These are phyloP conservation scores for Penicillium roqueforti DNA, from an alignment of 495 filamentous ascomycete species.

Conservation along the genomic window DNA sequence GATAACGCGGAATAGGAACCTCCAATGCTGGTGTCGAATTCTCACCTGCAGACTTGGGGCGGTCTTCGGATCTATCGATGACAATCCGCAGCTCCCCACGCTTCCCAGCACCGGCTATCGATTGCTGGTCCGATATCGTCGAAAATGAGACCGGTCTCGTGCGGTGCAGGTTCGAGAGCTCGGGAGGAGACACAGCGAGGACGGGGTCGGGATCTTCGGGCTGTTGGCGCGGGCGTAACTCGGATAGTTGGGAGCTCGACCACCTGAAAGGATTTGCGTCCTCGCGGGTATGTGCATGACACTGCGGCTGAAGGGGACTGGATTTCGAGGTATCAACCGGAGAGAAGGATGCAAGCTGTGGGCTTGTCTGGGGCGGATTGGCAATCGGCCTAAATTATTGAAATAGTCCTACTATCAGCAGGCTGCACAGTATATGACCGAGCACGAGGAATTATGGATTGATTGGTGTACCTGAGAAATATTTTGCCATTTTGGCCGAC, in stretches of 20 bases:
- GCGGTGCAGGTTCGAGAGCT: conserved; percentile 30
- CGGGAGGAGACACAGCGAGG: conserved; percentile 24
- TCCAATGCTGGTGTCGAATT: conserved; percentile 55
- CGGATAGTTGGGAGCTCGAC: conserved; percentile 48
- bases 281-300: conserved; percentile 18
- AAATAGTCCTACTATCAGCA: conserved; percentile 21
- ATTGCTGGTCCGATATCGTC: conserved; percentile 51
- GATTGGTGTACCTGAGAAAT: conserved; percentile 74
- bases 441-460: conserved; percentile 16
- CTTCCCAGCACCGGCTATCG: conserved; percentile 28
- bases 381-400: conserved; percentile 44
- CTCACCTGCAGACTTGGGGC: conserved; percentile 66
- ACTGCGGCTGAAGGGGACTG: conserved; percentile 28
- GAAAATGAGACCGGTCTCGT: conserved; percentile 62
- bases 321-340: conserved; percentile 34
- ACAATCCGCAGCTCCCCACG: conserved; percentile 73
- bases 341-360: conserved; percentile 28
- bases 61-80: conserved; percentile 69
- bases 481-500: conserved; percentile 91
- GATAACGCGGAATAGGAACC: conserved; percentile 81
- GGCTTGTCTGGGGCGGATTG: conserved; percentile 35
- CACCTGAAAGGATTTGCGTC: conserved; percentile 38
- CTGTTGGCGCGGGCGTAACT: conserved; percentile 37
- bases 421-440: conserved; percentile 18
- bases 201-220: conserved; percentile 27